A percentile compares a stretch with the other conserved stretches of the same genome.
These are phyloP conservation scores for Castanospermum australe DNA, from an alignment of 306 rosid species.

Conservation along the genomic window DNA sequence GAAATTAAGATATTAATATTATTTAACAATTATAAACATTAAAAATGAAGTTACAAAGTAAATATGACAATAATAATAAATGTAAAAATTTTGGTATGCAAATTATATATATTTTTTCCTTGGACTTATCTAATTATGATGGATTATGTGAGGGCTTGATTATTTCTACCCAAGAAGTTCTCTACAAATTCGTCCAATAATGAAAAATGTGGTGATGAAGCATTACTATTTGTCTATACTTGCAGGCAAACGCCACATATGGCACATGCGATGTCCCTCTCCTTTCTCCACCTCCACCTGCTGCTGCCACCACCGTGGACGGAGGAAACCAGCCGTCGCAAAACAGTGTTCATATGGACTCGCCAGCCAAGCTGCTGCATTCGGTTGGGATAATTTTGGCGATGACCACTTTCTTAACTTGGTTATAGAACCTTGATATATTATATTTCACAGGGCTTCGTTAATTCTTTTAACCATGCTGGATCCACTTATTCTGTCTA, in stretches of 20 bases:
- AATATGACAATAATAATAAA: background rate
- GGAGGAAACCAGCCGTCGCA: background rate
- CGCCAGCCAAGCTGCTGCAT: slow-evolving; percentile 36
- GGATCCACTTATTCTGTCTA: no score
- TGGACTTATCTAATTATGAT: background rate
- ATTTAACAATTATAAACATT: background rate
- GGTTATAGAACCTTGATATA: slow-evolving; percentile 1
- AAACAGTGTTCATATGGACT: slow-evolving; percentile 11
- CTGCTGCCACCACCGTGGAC: slow-evolving; percentile 15
- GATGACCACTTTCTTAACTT: slow-evolving; percentile 9
- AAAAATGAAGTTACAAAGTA: background rate
- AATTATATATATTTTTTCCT: background rate
- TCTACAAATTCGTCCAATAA: background rate
- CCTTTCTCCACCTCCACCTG: slow-evolving; percentile 75
- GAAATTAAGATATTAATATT: no score
- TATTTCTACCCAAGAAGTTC: background rate
- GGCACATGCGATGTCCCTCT: slow-evolving; percentile 67
- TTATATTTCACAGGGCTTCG: background rate
- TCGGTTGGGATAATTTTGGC: slow-evolving; percentile 40
- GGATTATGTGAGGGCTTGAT: background rate
- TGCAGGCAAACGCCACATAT: slow-evolving; percentile 50
- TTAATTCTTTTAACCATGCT: slow-evolving; percentile 18
- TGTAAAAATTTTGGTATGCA: background rate
- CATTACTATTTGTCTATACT: background rate
- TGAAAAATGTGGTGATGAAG: background rate